Percentiles rank a stretch among this genome's conserved stretches.
phyloP scores from a whole-genome alignment of 306 rosid genomes.

The Quercus bicolor region DNA sequence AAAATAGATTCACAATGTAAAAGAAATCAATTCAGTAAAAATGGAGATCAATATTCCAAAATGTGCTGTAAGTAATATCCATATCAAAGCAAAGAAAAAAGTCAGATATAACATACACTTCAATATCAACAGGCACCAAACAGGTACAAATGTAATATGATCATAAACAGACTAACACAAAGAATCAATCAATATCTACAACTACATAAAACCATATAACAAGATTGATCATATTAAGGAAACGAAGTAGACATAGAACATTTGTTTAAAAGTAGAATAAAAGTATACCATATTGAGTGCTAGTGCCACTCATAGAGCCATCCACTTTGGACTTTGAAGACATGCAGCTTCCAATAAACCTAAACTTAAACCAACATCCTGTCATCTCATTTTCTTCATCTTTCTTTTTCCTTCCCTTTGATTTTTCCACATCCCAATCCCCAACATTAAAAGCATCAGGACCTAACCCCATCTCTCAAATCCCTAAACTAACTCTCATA shows the following conservation, averaged over 20 bases:
- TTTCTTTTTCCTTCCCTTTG: conserved; percentile 28
- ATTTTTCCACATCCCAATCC: conserved; percentile 17
- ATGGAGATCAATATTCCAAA: not conserved
- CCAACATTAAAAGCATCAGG: conserved; percentile 16
- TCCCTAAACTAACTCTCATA: conserved; percentile 9
- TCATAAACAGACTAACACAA: not conserved
- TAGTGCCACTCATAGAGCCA: conserved; percentile 17
- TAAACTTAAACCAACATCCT: conserved; percentile 41
- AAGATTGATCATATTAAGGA: not conserved
- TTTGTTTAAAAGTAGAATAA: not conserved
- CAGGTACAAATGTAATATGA: not conserved
- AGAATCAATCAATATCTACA: not conserved
- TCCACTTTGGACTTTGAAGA: conserved; percentile 25
- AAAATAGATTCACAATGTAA: not conserved
- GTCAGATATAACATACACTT: not conserved
- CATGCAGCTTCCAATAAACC: conserved; percentile 41
- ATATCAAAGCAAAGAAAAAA: not conserved
- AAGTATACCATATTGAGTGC: conserved; percentile 27
- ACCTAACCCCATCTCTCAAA: conserved; percentile 34
- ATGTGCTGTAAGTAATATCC: not conserved
- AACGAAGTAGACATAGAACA: not conserved
- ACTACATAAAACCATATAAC: not conserved
- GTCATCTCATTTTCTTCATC: conserved; percentile 15
- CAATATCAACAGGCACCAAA: not conserved
- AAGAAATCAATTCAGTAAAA: not conserved